Conservation (phyloP, 164 flowering plant species). For the Cinnamomum chago region DNA sequence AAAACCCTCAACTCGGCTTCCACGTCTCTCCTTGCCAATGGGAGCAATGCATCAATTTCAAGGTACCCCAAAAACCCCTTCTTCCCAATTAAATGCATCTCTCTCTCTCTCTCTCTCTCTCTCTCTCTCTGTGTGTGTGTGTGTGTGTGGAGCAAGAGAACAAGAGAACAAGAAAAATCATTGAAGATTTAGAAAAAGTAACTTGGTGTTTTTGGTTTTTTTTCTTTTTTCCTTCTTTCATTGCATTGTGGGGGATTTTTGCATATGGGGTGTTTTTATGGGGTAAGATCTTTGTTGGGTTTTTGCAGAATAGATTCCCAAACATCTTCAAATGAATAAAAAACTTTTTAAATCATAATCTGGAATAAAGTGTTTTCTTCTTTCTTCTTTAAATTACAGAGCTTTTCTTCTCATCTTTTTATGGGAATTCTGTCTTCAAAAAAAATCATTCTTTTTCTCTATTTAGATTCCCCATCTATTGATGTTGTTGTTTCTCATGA, state of each 20-base stretch:
- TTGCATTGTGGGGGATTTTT: too few species aligned
- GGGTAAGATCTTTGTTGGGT: too few species aligned
- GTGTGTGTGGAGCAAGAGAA: too few species aligned
- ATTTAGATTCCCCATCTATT: background rate
- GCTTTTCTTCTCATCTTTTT: background rate
- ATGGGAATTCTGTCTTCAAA: background rate
- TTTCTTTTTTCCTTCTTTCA: too few species aligned
- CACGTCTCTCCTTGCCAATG: constrained; percentile 68
- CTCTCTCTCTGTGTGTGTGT: background rate
- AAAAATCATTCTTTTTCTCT: background rate
- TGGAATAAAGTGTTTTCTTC: too few species aligned
- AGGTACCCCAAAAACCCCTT: constrained; percentile 35
- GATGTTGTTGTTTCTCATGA: background rate
- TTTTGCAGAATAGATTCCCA: too few species aligned
- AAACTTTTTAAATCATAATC: too few species aligned
- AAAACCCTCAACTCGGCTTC: constrained; percentile 66
- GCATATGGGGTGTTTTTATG: too few species aligned
- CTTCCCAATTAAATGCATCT: background rate
- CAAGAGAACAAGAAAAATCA: background rate
- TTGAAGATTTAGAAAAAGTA: background rate
- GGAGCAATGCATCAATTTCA: constrained; percentile 95
- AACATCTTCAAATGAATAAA: too few species aligned
- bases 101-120: too few species aligned
- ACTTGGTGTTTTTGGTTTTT: background rate
- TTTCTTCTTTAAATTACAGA: too few species aligned